Evolutionary conservation across 768 basidiomycete genomes (phyloP).

Genomic region (Boletus rex-veris): DNA sequence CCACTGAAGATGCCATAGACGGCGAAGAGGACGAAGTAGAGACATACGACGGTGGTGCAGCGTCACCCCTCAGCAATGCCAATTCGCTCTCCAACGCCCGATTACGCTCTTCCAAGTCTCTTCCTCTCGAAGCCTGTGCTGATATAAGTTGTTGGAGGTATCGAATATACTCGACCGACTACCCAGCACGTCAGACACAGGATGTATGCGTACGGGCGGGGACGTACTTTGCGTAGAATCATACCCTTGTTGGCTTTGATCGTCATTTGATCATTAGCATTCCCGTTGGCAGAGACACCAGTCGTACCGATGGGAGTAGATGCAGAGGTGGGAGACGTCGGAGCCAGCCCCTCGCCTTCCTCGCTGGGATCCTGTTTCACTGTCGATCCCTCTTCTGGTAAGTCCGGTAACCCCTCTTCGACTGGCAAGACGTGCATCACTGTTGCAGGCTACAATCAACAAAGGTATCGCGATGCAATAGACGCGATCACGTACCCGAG

Average conservation of each 20-base stretch:
- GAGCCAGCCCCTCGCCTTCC: conserved; percentile 24
- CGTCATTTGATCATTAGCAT: conserved; percentile 35
- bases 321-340: conserved; percentile 21
- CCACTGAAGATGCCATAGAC: conserved; percentile 13
- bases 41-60: background rate
- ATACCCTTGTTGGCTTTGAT: conserved; percentile 95
- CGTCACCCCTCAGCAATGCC: conserved; percentile 22
- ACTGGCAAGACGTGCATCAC: conserved; percentile 24
- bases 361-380: conserved; percentile 31
- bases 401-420: conserved; percentile 28
- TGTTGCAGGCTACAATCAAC: background rate
- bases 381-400: conserved; percentile 26
- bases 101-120: conserved; percentile 75
- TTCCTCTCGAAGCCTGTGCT: conserved; percentile 72
- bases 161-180: conserved; percentile 54
- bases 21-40: conserved; percentile 20
- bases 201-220: background rate
- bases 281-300: background rate
- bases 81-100: conserved; percentile 35
- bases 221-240: conserved; percentile 72
- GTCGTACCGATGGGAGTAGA: conserved; percentile 7
- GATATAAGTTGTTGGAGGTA: conserved; percentile 86
- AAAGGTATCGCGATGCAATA: background rate
- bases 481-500: conserved; percentile 12
- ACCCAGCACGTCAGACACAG: background rate